Evolutionary conservation across 2,329 filamentous ascomycete species (phyloP).

Genomic region (Fusarium keratoplasticum): DNA sequence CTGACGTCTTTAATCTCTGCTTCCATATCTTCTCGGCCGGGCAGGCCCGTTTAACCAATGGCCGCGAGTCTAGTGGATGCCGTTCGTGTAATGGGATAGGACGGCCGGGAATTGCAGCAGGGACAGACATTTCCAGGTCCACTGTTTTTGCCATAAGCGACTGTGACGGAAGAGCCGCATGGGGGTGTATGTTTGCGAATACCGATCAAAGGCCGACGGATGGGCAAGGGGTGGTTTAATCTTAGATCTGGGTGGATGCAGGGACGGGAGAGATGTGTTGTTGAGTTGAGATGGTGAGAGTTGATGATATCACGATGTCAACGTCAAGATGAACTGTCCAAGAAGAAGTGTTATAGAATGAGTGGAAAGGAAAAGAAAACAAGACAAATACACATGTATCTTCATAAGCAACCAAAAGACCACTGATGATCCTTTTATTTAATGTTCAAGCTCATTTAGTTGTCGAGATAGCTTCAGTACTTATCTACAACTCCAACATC

Average conservation of each 20-base stretch:
- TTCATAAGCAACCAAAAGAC: background rate
- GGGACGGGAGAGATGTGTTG: slow-evolving; percentile 13
- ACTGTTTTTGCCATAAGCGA: slow-evolving; percentile 10
- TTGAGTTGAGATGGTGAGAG: background rate
- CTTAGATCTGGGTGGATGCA: slow-evolving; percentile 25
- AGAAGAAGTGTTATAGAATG: background rate
- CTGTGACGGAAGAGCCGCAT: slow-evolving; percentile 38
- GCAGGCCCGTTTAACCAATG: slow-evolving; percentile 39
- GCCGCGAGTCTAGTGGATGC: slow-evolving; percentile 1
- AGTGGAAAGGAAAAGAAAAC: background rate
- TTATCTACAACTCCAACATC: background rate
- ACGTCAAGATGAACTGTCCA: background rate
- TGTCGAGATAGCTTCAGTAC: background rate
- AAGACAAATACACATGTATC: background rate
- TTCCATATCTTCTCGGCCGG: slow-evolving; percentile 14
- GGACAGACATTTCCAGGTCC: slow-evolving; percentile 36
- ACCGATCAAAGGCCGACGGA: slow-evolving; percentile 40
- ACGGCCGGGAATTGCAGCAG: slow-evolving; percentile 37
- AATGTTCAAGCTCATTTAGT: background rate
- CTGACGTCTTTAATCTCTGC: slow-evolving; percentile 25
- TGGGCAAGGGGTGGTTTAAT: slow-evolving; percentile 7
- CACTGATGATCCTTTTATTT: background rate
- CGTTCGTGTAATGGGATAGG: slow-evolving; percentile 28
- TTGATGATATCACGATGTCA: background rate
- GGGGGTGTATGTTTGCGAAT: slow-evolving; percentile 33